A percentile compares a stretch with the other conserved stretches of the same genome.
Evolutionary conservation across 805 yeast genomes (phyloP).

Genomic region (Metschnikowia borealis): DNA sequence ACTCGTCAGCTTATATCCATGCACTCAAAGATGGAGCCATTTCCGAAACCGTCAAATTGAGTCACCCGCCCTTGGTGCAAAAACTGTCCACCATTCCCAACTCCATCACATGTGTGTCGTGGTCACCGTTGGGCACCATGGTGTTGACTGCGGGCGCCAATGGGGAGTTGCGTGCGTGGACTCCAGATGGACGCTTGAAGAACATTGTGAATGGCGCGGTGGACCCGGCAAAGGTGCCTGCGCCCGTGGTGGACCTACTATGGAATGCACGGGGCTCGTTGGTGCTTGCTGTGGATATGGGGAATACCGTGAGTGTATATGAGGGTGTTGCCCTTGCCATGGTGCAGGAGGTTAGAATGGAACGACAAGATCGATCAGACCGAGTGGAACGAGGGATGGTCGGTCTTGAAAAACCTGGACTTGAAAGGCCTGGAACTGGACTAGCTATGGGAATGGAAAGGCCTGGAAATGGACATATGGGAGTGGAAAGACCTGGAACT

Average conservation of each 20-base stretch:
- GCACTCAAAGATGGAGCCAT: constrained; percentile 28
- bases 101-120: constrained; percentile 38
- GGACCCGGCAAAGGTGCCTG: constrained; percentile 13
- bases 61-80: constrained; percentile 32
- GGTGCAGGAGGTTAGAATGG: constrained; percentile 22
- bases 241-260: constrained; percentile 46
- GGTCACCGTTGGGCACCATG: constrained; percentile 65
- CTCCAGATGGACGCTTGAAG: constrained; percentile 59
- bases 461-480: too few species aligned
- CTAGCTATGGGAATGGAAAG: too few species aligned
- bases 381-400: too few species aligned
- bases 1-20: constrained; percentile 44
- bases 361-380: too few species aligned
- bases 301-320: constrained; percentile 52
- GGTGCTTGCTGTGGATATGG: constrained; percentile 55
- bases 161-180: constrained; percentile 82
- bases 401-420: too few species aligned
- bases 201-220: constrained; percentile 36
- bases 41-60: constrained; percentile 27
- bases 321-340: constrained; percentile 45
- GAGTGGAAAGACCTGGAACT: too few species aligned
- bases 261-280: constrained; percentile 61
- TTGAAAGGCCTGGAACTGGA: too few species aligned
- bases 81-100: constrained; percentile 15
- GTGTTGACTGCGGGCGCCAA: constrained; percentile 61